Conservation (phyloP, 257 asterid species). For the Voacanga thouarsii region DNA sequence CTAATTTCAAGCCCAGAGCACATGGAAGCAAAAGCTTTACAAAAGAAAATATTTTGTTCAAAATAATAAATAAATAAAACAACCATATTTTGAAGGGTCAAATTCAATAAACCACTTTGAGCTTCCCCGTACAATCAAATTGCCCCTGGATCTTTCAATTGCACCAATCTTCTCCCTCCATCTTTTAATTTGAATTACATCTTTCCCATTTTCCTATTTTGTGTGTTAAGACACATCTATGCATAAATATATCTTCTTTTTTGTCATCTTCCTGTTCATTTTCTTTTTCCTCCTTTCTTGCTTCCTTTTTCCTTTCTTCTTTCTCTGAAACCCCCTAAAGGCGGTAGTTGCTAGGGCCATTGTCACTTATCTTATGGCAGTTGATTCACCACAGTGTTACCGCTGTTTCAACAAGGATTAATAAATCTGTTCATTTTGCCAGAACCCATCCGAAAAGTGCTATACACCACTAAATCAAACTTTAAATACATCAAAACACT, state of each 20-base stretch:
- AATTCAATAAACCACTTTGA: too few species aligned
- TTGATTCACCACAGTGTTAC: background rate
- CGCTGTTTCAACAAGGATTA: background rate
- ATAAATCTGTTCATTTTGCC: background rate
- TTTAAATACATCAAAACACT: background rate
- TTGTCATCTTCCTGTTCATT: background rate
- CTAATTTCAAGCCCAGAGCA: background rate
- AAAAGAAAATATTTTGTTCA: too few species aligned
- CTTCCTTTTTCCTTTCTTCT: background rate
- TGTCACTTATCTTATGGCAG: background rate
- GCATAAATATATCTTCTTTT: background rate
- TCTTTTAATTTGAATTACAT: background rate
- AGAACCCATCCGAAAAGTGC: background rate
- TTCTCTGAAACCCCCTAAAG: background rate
- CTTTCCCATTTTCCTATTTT: background rate
- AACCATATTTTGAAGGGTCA: too few species aligned
- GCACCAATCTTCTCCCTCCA: background rate
- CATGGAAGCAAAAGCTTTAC: background rate
- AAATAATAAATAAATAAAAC: too few species aligned
- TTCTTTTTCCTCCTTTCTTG: background rate
- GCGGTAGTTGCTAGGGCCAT: background rate
- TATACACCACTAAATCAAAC: background rate
- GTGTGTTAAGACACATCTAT: background rate
- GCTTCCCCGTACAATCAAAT: background rate
- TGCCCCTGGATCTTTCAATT: background rate